Percentiles rank a stretch among this genome's conserved stretches.
phyloP scores from a whole-genome alignment of 2,329 filamentous ascomycete genomes.

The Trichoderma semiorbis region DNA sequence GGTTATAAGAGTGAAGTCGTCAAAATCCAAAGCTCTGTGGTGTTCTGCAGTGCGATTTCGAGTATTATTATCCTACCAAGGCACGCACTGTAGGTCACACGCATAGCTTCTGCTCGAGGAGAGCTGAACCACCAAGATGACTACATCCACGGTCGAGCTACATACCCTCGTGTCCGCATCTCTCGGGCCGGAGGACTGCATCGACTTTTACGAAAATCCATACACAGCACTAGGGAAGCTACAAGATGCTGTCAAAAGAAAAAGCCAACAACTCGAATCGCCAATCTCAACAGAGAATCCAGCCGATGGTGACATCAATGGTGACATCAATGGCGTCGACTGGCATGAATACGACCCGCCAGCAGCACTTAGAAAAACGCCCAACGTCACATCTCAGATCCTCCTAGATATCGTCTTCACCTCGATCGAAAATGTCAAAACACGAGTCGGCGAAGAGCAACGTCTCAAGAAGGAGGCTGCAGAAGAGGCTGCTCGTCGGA shows the following conservation, averaged over 20 bases:
- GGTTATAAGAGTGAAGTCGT: neutral
- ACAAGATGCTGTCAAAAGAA: slow-evolving; percentile 26
- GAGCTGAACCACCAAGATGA: neutral
- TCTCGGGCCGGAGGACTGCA: slow-evolving; percentile 31
- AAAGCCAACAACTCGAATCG: slow-evolving; percentile 20
- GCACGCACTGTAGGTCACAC: neutral
- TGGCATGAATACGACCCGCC: slow-evolving; percentile 50
- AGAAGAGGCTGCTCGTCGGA: slow-evolving; percentile 23
- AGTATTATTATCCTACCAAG: neutral
- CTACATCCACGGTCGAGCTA: slow-evolving; percentile 2
- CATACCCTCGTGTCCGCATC: slow-evolving; percentile 28
- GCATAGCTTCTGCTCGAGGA: neutral
- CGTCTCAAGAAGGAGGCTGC: slow-evolving; percentile 30
- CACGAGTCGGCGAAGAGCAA: slow-evolving; percentile 33
- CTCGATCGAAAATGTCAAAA: slow-evolving; percentile 45
- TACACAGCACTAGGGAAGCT: slow-evolving; percentile 26
- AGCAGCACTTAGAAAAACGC: slow-evolving; percentile 36
- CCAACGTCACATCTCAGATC: slow-evolving; percentile 39
- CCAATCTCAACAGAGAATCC: slow-evolving; percentile 26
- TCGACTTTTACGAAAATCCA: slow-evolving; percentile 30
- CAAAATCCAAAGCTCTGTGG: neutral
- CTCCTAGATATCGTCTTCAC: slow-evolving; percentile 40
- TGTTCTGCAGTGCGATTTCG: neutral
- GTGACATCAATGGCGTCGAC: slow-evolving; percentile 34
- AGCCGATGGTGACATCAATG: slow-evolving; percentile 25